These are phyloP conservation scores for Botrytis hyacinthi DNA, from an alignment of 2,329 filamentous ascomycete genomes.

Conservation along the genomic window DNA sequence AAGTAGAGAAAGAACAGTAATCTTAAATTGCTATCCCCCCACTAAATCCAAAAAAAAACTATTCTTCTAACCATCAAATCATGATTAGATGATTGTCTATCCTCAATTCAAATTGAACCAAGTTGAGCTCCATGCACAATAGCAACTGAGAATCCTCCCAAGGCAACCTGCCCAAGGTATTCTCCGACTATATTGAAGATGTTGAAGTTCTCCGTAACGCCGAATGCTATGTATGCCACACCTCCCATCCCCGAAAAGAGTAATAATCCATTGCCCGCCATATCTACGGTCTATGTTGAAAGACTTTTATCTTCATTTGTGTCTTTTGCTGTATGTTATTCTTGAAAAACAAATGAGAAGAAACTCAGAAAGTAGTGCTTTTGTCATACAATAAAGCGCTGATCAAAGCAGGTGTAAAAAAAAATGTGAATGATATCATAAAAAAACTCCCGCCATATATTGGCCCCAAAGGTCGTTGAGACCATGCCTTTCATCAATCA, in stretches of 20 bases:
- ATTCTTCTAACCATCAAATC: not conserved
- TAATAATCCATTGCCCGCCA: conserved; percentile 20
- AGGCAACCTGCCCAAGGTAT: not conserved
- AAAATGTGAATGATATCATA: conserved; percentile 23
- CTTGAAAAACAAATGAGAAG: conserved; percentile 9
- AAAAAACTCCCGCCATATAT: conserved; percentile 31
- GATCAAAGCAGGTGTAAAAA: conserved; percentile 26
- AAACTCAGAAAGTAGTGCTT: conserved; percentile 4
- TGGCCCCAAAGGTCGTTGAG: conserved; percentile 38
- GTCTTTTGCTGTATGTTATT: conserved; percentile 19
- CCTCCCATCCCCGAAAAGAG: conserved; percentile 21
- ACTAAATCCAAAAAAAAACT: conserved; percentile 12
- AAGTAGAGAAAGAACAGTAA: conserved; percentile 5
- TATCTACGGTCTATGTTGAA: conserved; percentile 42
- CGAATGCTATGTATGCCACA: conserved; percentile 38
- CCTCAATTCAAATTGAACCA: not conserved
- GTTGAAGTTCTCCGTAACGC: conserved; percentile 42
- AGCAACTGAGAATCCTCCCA: conserved; percentile 12
- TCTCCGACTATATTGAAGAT: conserved; percentile 37
- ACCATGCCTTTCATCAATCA: conserved; percentile 39
- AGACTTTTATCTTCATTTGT: conserved; percentile 37
- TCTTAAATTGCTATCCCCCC: conserved; percentile 4
- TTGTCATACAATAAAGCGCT: conserved; percentile 3
- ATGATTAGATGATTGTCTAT: not conserved
- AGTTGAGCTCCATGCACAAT: conserved; percentile 11